These are phyloP conservation scores for Nicotiana otophora DNA, from an alignment of 257 asterid genomes.

Conservation along the genomic window DNA sequence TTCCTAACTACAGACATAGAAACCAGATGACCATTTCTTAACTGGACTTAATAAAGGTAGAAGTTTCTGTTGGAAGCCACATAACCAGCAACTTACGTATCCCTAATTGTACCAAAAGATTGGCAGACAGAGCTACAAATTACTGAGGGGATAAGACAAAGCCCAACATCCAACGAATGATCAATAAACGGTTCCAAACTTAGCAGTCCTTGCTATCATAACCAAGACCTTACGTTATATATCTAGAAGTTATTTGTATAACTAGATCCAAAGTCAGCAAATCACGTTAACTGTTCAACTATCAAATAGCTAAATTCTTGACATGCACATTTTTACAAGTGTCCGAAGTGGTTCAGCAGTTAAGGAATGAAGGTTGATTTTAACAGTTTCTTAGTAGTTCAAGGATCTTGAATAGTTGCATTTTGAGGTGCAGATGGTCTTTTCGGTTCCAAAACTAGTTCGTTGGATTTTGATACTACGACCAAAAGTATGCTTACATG, in stretches of 20 bases:
- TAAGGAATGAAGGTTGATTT: not conserved
- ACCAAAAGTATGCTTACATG: not conserved
- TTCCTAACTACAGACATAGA: not conserved
- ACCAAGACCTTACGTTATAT: too few relatives aligned
- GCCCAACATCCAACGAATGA: not conserved
- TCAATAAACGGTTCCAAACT: not conserved
- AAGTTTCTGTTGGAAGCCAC: not conserved
- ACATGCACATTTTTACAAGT: not conserved
- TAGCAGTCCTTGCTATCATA: not conserved
- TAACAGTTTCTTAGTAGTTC: not conserved
- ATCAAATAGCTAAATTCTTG: not conserved
- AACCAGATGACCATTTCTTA: not conserved
- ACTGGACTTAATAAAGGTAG: not conserved
- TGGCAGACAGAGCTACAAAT: not conserved
- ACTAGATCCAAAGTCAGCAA: not conserved
- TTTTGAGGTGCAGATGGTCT: not conserved
- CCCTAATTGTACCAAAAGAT: not conserved
- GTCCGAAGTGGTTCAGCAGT: not conserved
- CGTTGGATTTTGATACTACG: not conserved
- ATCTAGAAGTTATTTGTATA: not conserved
- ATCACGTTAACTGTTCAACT: not conserved
- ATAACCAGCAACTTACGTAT: not conserved
- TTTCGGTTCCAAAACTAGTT: not conserved
- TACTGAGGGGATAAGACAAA: not conserved
- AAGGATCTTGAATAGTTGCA: not conserved